A percentile compares a stretch with the other conserved stretches of the same genome.
phyloP scores from a whole-genome alignment of 768 basidiomycete genomes.

The Holtermannia corniformis region DNA sequence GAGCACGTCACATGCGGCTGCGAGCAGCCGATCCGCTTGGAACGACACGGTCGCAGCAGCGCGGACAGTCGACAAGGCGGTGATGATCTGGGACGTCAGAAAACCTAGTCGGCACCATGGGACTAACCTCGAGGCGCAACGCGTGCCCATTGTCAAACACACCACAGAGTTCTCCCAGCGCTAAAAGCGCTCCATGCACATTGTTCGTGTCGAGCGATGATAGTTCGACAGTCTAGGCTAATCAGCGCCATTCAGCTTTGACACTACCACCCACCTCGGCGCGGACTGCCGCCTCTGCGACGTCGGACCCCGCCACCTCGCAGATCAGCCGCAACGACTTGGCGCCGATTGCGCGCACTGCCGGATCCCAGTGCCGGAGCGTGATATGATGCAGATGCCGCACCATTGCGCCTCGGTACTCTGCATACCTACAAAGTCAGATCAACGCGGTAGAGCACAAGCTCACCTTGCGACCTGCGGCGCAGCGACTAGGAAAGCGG shows the following conservation, averaged over 20 bases:
- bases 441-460: neutral
- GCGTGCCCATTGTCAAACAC: slow-evolving; percentile 42
- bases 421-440: slow-evolving; percentile 52
- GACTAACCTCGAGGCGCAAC: slow-evolving; percentile 48
- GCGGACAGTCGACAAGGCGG: slow-evolving; percentile 51
- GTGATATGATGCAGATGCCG: slow-evolving; percentile 65
- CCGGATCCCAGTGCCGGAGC: slow-evolving; percentile 77
- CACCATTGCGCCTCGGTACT: slow-evolving; percentile 62
- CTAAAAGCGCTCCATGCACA: slow-evolving; percentile 72
- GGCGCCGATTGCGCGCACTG: slow-evolving; percentile 68
- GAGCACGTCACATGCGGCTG: slow-evolving; percentile 64
- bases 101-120: neutral
- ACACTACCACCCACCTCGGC: slow-evolving; percentile 20
- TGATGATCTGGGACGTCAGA: slow-evolving; percentile 75
- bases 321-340: slow-evolving; percentile 64
- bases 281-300: slow-evolving; percentile 15
- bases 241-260: neutral
- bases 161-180: slow-evolving; percentile 61
- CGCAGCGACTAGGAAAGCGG: slow-evolving; percentile 75
- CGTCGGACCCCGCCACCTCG: slow-evolving; percentile 46
- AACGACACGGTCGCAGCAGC: slow-evolving; percentile 54
- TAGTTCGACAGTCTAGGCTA: slow-evolving; percentile 43
- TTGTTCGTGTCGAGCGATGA: slow-evolving; percentile 60
- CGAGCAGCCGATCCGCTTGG: slow-evolving; percentile 61
- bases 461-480: slow-evolving; percentile 78